Base-by-base conservation (phyloP, 306 rosid species). In the Vigna mungo region DNA sequence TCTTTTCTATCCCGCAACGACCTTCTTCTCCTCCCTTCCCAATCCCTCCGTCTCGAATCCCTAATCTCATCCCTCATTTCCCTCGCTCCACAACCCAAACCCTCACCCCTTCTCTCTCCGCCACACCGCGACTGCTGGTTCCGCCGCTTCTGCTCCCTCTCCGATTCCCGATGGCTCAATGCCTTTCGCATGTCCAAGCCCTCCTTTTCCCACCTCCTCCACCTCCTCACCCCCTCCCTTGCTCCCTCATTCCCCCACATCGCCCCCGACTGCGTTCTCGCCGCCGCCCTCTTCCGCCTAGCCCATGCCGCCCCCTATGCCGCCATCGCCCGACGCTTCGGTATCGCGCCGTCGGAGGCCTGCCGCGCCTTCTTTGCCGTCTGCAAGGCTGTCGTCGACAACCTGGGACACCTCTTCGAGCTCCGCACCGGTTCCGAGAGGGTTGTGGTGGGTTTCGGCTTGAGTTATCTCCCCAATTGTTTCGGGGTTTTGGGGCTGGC, bases 401-500 rank as follows among this genome's bases (percentile, higher is more conserved):
- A 81, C 34, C 25, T 93, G 4, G 91, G 90, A 30, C 66, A 83
- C 78, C 72, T 91, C 70, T 88, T 93, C 44, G 93, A 89, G 85
- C 79, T 90, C 39, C 86, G 87, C 2, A 83, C 90, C 0, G 89
- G 83, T 74, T 72, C 83, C 0, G 82, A 80, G 2, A 76, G 90
- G 63, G 80, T 84, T 8, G 77, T 82, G 0, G 89, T 51, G 56
- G 94, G 88, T 8, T 92, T 90, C 43, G 91, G 94, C 21, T 87
- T 84, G 86, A 84, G 80, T 62, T 87, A 93, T 8, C 88, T 89
- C 67, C 98, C 95, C 10, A 93, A 91, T 74, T 93, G 95, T 64
- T 85, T 92, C 68, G 97, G 98, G 23, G 87, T 84, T 61, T 72
- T 93, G 76, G 97, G 96, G 34, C 64, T 93, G 27, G 84, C 60